Evolutionary conservation across 495 filamentous ascomycete genomes (phyloP).

Genomic region (Trichoderma erinaceum): DNA sequence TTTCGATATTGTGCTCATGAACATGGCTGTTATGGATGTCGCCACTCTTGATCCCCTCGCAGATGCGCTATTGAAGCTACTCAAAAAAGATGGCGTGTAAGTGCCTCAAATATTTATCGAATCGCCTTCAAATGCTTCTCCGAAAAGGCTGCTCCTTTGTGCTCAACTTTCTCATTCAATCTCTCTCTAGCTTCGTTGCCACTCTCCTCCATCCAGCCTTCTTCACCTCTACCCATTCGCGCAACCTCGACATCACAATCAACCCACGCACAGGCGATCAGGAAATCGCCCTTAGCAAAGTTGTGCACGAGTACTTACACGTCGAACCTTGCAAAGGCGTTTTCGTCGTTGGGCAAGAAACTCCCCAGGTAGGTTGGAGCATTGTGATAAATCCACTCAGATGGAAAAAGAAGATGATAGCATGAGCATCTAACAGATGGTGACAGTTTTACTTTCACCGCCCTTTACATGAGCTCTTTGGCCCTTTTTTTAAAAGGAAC

Average conservation of each 20-base stretch:
- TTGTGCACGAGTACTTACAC: slow-evolving; percentile 31
- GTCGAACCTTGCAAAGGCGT: slow-evolving; percentile 32
- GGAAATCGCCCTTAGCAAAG: slow-evolving; percentile 24
- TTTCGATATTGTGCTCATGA: slow-evolving; percentile 34
- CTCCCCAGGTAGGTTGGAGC: slow-evolving; percentile 25
- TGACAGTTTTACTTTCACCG: slow-evolving; percentile 37
- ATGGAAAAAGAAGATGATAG: neutral
- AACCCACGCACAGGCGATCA: slow-evolving; percentile 22
- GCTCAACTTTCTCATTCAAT: neutral
- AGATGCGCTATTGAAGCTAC: slow-evolving; percentile 27
- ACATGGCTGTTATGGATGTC: slow-evolving; percentile 44
- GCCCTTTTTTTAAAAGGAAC: slow-evolving; percentile 31
- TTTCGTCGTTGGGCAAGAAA: slow-evolving; percentile 27
- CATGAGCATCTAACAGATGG: neutral
- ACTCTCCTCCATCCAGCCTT: slow-evolving; percentile 41
- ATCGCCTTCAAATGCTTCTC: no score
- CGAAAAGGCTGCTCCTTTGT: no score
- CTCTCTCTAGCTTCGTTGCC: slow-evolving; percentile 34
- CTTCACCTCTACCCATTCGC: slow-evolving; percentile 32
- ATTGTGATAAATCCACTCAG: neutral
- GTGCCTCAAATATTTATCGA: no score
- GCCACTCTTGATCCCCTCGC: slow-evolving; percentile 31
- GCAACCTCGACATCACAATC: slow-evolving; percentile 26
- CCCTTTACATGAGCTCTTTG: slow-evolving; percentile 34
- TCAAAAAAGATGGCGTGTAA: slow-evolving; percentile 21